These are phyloP conservation scores for Xylariaceae sp. DNA, from an alignment of 2,329 filamentous ascomycete species.

Conservation along the genomic window DNA sequence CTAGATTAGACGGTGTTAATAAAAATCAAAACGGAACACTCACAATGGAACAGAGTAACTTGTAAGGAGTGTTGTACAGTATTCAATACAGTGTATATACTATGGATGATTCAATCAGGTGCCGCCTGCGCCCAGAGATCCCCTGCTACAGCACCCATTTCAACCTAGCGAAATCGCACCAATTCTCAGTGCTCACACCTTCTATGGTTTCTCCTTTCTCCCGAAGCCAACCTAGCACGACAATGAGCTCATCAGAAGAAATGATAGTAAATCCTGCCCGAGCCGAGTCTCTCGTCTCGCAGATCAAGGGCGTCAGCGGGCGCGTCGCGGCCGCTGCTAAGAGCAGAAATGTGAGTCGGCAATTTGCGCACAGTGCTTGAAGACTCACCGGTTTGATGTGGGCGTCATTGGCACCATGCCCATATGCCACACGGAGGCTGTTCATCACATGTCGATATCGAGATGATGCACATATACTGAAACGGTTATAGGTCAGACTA, in stretches of 20 bases:
- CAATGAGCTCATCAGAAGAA: slow-evolving; percentile 44
- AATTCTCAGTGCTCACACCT: no score
- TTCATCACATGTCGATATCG: not conserved
- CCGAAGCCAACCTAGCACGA: slow-evolving; percentile 16
- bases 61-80: not conserved
- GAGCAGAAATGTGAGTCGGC: slow-evolving; percentile 49
- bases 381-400: no score
- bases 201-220: no score
- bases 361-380: not conserved
- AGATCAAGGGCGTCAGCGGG: slow-evolving; percentile 57
- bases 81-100: not conserved
- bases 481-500: slow-evolving; percentile 61
- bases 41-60: no score
- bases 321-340: slow-evolving; percentile 52
- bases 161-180: no score
- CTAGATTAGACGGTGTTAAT: no score
- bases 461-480: not conserved
- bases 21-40: no score
- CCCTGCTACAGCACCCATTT: no score
- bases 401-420: not conserved
- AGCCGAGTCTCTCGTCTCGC: slow-evolving; percentile 58
- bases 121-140: no score
- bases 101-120: not conserved
- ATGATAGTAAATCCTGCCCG: slow-evolving; percentile 62
- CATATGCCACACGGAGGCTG: not conserved